phyloP scores from a whole-genome alignment of 176 grass and related monocot species.

The Cocos nucifera region DNA sequence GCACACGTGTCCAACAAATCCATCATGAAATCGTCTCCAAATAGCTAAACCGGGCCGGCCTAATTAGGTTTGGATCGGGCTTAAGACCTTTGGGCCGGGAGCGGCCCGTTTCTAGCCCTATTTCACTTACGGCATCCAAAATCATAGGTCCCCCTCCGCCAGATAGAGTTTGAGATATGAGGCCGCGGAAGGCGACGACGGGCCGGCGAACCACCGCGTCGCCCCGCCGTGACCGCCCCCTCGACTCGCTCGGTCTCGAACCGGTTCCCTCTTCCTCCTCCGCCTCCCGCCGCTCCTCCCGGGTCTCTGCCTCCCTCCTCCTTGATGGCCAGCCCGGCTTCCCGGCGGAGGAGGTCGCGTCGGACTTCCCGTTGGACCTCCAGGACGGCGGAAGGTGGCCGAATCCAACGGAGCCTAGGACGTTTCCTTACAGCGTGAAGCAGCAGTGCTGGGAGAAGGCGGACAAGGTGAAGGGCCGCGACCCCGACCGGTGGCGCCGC shows the following conservation, averaged over 20 bases:
- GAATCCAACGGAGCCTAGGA: slow-evolving; percentile 43
- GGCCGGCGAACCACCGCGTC: no score
- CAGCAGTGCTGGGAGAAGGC: slow-evolving; percentile 98
- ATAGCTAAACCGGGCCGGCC: no score
- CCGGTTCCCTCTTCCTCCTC: slow-evolving; percentile 18
- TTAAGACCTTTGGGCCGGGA: no score
- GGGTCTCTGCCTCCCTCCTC: slow-evolving; percentile 16
- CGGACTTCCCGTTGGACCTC: slow-evolving; percentile 34
- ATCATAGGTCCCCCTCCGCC: no score
- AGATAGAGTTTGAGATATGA: no score
- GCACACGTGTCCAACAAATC: no score
- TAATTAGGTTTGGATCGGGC: no score
- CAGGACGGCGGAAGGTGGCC: slow-evolving; percentile 20
- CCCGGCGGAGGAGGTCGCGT: slow-evolving; percentile 7
- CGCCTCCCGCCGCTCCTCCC: background rate
- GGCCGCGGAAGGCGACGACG: no score
- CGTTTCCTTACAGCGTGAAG: slow-evolving; percentile 73
- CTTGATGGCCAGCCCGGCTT: slow-evolving; percentile 14
- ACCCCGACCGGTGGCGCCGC: slow-evolving; percentile 90
- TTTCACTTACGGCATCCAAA: no score
- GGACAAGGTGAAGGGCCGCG: slow-evolving; percentile 55
- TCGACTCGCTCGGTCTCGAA: background rate
- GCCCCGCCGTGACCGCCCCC: background rate
- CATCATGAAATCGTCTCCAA: no score
- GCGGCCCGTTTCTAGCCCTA: no score